Base-by-base conservation (phyloP, 345 rosid species). In the Syzygium jambos region DNA sequence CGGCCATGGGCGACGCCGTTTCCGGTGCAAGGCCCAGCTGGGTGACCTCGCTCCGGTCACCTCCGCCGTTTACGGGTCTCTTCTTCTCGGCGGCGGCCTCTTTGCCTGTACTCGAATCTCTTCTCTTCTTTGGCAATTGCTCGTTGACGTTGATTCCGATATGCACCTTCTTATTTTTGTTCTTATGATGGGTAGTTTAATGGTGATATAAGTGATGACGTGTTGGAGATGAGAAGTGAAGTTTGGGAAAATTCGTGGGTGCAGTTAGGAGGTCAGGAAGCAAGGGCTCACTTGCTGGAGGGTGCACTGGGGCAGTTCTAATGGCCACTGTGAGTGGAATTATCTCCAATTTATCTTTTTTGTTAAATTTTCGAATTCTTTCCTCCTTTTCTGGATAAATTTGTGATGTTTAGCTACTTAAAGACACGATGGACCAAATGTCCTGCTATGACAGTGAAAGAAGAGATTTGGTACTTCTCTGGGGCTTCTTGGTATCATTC, bases 271-370 rank as follows among this genome's bases (percentile, higher is more conserved):
- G 86, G 89, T 97, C 98, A 27, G 95, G 94, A 87, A 95, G 98
- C 89, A 95, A 95, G 51, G 96, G 97, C 15, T 97, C 99, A 25
- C 95, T 95, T 41, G 92, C 92, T 57, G 98, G 98, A 2, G 98
- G 99, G 84, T 90, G 95, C 85, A 92, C 95, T 9, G 96, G 98
- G 29, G 95, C 95, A 38, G 91, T 95, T 89, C 94, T 95, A 51
- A 94, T 94, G 96, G 93, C 95, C 84, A 88, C 95, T 88, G 99
- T 96, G 93, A 90, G 88, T 78, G 87, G 52, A 12, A 21, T 68
- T 43, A 14, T 34, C 10, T 21, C 55, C 52, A 43, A 38, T 86
- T 78, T 73, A 23, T 30, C 49, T 52, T 41, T 43, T 43, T 82
- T 11, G 6, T 29, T 59, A 10, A 22, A 77, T 85, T 85, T 51